A percentile compares a stretch with the other conserved stretches of the same genome.
Conservation (phyloP, 2,329 filamentous ascomycete genomes). For the Ceratocystis cubensis region DNA sequence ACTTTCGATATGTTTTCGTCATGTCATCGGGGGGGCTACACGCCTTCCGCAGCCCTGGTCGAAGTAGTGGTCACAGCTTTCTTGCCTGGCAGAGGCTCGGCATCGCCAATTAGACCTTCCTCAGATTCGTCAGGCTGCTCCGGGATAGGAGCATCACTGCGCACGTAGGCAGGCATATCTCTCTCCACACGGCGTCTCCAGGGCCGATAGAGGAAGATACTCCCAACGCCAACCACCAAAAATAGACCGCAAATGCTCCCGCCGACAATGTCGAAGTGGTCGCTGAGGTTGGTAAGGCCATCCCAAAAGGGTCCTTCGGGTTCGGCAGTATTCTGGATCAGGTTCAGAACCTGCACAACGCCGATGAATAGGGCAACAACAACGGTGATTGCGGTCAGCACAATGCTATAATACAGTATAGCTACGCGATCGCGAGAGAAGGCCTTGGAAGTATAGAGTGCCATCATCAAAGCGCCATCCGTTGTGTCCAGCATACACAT, state of each 20-base stretch:
- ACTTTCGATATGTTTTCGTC: background rate
- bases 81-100: conserved; percentile 12
- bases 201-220: conserved; percentile 62
- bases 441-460: conserved; percentile 69
- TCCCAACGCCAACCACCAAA: conserved; percentile 59
- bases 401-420: conserved; percentile 85
- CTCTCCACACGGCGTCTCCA: conserved; percentile 48
- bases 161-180: conserved; percentile 26
- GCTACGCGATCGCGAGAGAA: conserved; percentile 74
- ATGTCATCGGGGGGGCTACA: background rate
- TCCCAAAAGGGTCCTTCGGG: conserved; percentile 78
- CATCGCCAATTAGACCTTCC: background rate
- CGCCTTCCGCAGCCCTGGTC: background rate
- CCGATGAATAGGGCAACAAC: conserved; percentile 77
- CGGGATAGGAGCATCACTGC: conserved; percentile 4
- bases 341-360: conserved; percentile 65
- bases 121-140: conserved; percentile 10
- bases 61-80: background rate
- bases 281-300: conserved; percentile 61
- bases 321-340: conserved; percentile 63
- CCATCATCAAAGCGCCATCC: conserved; percentile 91
- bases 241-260: conserved; percentile 80
- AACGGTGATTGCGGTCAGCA: conserved; percentile 73
- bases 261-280: conserved; percentile 76
- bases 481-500: conserved; percentile 93